These are phyloP conservation scores for Cenococcum geophilum DNA, from an alignment of 495 filamentous ascomycete species.

Conservation along the genomic window DNA sequence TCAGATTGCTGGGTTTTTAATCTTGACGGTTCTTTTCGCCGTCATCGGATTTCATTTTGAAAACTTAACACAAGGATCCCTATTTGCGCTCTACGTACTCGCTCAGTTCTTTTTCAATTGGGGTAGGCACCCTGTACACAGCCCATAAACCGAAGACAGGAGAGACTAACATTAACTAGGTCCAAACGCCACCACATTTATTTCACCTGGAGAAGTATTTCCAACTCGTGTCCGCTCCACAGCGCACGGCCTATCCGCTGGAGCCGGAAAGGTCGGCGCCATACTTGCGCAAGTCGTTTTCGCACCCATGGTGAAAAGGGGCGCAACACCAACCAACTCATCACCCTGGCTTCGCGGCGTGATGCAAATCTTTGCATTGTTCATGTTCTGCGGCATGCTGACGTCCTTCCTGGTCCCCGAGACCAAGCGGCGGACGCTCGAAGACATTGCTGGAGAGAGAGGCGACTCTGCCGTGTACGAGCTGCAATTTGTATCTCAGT, in stretches of 20 bases:
- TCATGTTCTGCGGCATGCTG: conserved; percentile 27
- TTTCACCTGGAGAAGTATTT: conserved; percentile 55
- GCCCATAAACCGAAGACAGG: background rate
- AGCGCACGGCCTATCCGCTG: conserved; percentile 53
- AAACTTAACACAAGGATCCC: conserved; percentile 33
- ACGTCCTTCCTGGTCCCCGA: conserved; percentile 24
- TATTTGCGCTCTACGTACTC: conserved; percentile 71
- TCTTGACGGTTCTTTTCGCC: conserved; percentile 37
- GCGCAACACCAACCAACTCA: conserved; percentile 23
- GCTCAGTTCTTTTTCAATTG: conserved; percentile 89
- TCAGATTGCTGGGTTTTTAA: conserved; percentile 34
- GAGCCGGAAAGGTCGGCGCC: conserved; percentile 52
- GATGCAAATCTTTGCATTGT: conserved; percentile 31
- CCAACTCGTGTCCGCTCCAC: conserved; percentile 55
- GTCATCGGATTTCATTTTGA: conserved; percentile 34
- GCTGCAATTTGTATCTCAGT: conserved; percentile 25
- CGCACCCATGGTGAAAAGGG: conserved; percentile 26
- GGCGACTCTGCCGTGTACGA: conserved; percentile 18
- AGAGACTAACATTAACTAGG: conserved; percentile 27
- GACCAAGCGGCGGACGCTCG: conserved; percentile 19
- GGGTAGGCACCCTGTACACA: conserved; percentile 35
- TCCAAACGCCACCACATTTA: conserved; percentile 41
- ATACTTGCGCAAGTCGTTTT: conserved; percentile 52
- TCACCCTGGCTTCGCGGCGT: conserved; percentile 29
- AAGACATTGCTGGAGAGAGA: conserved; percentile 23